Conservation (phyloP, 1,284 basidiomycete species). For the Albatrellus sp. region DNA sequence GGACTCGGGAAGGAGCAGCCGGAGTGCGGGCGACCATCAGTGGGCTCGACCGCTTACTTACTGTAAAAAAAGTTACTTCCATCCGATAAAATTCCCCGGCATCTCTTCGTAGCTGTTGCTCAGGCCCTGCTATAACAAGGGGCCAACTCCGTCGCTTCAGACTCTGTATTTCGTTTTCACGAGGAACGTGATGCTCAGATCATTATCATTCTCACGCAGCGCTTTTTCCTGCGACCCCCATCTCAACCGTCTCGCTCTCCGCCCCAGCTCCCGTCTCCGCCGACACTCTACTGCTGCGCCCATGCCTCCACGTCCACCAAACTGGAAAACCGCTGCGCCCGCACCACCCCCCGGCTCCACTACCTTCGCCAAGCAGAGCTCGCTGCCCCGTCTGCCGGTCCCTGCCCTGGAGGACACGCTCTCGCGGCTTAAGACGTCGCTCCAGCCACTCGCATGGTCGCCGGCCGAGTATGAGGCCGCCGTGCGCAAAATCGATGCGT, state of each 20-base stretch:
- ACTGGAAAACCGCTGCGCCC: conserved; percentile 34
- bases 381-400: conserved; percentile 53
- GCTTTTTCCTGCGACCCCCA: not conserved
- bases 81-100: no score
- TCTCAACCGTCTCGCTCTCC: conserved; percentile 1
- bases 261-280: conserved; percentile 4
- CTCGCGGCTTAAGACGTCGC: conserved; percentile 40
- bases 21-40: no score
- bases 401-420: conserved; percentile 47
- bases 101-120: no score
- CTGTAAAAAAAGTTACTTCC: no score
- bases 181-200: no score
- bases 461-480: conserved; percentile 41
- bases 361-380: conserved; percentile 26
- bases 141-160: no score
- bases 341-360: conserved; percentile 21
- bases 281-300: not conserved
- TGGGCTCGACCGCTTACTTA: no score
- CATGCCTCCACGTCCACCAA: conserved; percentile 14
- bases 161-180: no score
- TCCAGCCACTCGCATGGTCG: conserved; percentile 55
- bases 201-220: no score
- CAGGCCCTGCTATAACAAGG: no score
- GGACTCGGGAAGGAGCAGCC: no score
- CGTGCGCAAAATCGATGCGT: conserved; percentile 48